These are phyloP conservation scores for Draba incana DNA, from an alignment of 345 rosid species.

Conservation along the genomic window DNA sequence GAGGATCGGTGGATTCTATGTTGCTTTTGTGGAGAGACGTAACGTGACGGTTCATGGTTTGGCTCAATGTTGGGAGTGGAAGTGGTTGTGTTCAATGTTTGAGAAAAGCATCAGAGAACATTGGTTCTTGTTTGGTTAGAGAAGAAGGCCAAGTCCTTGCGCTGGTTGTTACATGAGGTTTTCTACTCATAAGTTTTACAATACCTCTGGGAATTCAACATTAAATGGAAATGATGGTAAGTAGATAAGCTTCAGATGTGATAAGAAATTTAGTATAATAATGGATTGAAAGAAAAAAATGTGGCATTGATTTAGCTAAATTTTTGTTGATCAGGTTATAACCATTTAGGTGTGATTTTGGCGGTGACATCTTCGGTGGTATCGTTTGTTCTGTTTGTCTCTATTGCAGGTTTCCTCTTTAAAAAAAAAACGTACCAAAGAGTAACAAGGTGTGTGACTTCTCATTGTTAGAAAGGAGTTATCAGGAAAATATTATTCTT, in stretches of 20 bases:
- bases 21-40: constrained; percentile 54
- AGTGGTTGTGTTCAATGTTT: constrained; percentile 63
- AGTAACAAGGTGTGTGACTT: constrained; percentile 53
- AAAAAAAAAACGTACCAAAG: constrained; percentile 49
- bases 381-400: constrained; percentile 55
- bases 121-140: constrained; percentile 1
- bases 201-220: constrained; percentile 47
- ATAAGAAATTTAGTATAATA: background rate
- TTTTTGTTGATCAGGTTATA: constrained; percentile 47
- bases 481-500: background rate
- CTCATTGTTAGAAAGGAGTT: background rate
- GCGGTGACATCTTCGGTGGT: constrained; percentile 53
- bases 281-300: background rate
- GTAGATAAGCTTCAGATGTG: constrained; percentile 7
- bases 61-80: constrained; percentile 81
- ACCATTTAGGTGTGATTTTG: constrained; percentile 52
- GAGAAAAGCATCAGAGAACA: constrained; percentile 47
- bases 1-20: constrained; percentile 59
- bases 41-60: constrained; percentile 74
- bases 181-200: too few species aligned
- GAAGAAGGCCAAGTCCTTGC: too few species aligned
- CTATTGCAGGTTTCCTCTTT: constrained; percentile 45
- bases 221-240: constrained; percentile 45
- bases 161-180: too few species aligned
- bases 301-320: constrained; percentile 3